These are phyloP conservation scores for Fragaria nilgerrensis DNA, from an alignment of 306 rosid genomes.

Conservation along the genomic window DNA sequence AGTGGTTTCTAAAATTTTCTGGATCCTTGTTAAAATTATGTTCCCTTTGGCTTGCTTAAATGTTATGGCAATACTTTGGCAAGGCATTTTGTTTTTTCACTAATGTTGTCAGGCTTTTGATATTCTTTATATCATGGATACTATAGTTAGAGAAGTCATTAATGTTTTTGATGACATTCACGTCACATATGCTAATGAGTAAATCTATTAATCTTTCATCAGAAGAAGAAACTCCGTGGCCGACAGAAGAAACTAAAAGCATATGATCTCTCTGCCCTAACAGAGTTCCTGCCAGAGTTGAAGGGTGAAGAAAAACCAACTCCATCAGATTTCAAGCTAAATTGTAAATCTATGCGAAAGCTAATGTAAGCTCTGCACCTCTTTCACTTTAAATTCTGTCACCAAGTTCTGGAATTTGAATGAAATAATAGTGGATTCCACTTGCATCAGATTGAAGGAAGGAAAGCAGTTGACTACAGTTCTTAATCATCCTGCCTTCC, in stretches of 20 bases:
- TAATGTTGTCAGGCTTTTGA: neutral
- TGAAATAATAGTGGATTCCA: conserved; percentile 12
- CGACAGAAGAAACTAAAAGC: conserved; percentile 68
- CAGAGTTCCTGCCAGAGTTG: conserved; percentile 64
- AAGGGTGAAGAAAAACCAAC: conserved; percentile 30
- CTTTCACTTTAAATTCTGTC: neutral
- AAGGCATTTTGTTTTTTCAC: neutral
- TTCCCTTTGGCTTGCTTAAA: neutral
- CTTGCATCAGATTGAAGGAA: conserved; percentile 65
- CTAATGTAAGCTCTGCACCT: conserved; percentile 49
- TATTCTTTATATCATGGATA: neutral
- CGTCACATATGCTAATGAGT: neutral
- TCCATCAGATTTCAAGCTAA: conserved; percentile 37
- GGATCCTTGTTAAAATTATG: neutral
- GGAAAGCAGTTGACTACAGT: conserved; percentile 43
- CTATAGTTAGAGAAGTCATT: neutral
- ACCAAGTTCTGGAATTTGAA: neutral
- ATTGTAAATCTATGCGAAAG: conserved; percentile 25
- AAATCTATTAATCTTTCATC: neutral
- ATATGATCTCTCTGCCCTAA: conserved; percentile 61
- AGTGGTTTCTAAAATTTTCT: neutral
- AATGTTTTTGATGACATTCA: neutral
- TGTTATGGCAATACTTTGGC: neutral
- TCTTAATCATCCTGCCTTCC: conserved; percentile 56
- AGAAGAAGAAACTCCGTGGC: conserved; percentile 49